phyloP scores from a whole-genome alignment of 352 stramenopile species.

The Globisporangium abappressorium region DNA sequence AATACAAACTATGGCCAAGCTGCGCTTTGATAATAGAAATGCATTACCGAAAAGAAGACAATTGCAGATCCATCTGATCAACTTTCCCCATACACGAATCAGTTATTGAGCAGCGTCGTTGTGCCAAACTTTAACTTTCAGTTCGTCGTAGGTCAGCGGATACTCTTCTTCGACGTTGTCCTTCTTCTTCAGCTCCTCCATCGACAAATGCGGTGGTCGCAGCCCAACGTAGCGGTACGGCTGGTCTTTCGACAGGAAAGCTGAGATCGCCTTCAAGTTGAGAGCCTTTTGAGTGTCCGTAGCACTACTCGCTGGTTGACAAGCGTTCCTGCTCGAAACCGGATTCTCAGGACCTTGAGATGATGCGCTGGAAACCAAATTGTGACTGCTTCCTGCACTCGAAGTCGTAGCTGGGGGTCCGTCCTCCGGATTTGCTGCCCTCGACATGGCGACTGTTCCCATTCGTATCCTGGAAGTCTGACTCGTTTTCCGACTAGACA shows the following conservation, averaged over 20 bases:
- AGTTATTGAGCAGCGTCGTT: constrained; percentile 25
- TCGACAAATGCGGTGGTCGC: constrained; percentile 61
- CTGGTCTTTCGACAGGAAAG: constrained; percentile 57
- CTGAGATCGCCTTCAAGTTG: constrained; percentile 31
- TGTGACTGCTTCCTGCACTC: constrained; percentile 12
- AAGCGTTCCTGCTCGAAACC: neutral
- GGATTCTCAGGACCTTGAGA: neutral
- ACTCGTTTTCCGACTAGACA: neutral
- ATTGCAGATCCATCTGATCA: neutral
- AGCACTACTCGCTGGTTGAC: neutral
- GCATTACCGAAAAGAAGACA: constrained; percentile 14
- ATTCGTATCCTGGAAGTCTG: neutral
- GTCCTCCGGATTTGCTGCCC: neutral
- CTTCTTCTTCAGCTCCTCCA: constrained; percentile 80
- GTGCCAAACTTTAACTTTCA: constrained; percentile 83
- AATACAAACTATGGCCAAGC: constrained; percentile 2
- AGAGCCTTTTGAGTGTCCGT: constrained; percentile 18
- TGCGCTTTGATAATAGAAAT: constrained; percentile 31
- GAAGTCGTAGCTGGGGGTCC: neutral
- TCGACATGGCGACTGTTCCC: neutral
- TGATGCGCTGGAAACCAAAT: neutral
- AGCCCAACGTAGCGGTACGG: constrained; percentile 70
- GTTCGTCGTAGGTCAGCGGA: constrained; percentile 81
- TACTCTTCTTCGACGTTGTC: constrained; percentile 86
- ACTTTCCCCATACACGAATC: neutral